Base-by-base conservation (phyloP, 257 asterid genomes). In the Echites panduratus region DNA sequence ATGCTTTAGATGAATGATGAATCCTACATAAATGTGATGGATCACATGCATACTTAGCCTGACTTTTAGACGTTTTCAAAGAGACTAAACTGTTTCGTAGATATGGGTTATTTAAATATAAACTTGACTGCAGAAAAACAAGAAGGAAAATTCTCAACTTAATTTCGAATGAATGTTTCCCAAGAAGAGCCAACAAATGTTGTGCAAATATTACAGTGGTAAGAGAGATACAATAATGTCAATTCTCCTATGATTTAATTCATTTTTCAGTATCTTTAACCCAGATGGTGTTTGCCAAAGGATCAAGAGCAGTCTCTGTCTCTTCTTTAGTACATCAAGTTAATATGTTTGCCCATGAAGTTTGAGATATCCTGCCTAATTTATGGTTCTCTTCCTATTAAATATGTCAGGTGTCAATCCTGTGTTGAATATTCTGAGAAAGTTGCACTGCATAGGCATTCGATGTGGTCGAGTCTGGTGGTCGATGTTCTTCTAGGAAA, bases 341-440 rank as follows among this genome's bases (percentile, higher is more conserved):
- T 16, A 19, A 9, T 7, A 29, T 27, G 1, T 20, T 13, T 72
- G 8, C 47, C 14, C 3, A 9, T 61, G 29, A 24, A 56, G 10
- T 72, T 58, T 27, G 48, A 58, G 61, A 48, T 62, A 5, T 22
- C 24, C 32, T 38, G 12, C 32, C 45, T 40, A 57, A 61, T 49
- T 40, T 63, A 11, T 75, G 41, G 45, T 26, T 52, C 72, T 80
- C 62, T 76, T 52, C 70, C 63, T 35, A 53, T 81, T 74, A 62
- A n/a, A 67, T 65, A 62, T 47, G 75, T 67, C 75, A 95, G 98
- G 96, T 77, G 85, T 81, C 84, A 82, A 80, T 79, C 96, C 56
- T 87, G 91, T 66, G 95, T 92, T 79, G 97, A 92, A 84, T 84
- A 87, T 74, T 84, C 89, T 59, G 98, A 92, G 85, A 92, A 85